Conservation (phyloP, 208 protist species). For the Blechomonas ayalai region DNA sequence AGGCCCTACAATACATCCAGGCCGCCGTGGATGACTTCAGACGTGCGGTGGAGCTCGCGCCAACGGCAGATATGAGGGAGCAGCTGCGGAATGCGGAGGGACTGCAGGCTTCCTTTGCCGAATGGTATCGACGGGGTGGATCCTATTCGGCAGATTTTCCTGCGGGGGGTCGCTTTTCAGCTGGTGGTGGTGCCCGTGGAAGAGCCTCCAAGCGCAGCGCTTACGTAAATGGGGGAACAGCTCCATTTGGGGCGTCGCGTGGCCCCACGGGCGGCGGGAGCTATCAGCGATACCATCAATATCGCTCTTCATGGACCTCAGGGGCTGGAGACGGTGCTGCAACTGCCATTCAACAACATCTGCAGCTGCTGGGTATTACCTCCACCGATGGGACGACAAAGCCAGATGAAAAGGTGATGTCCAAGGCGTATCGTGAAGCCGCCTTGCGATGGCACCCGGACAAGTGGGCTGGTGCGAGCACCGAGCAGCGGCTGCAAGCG, state of each 20-base stretch:
- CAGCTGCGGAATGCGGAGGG: slow-evolving; percentile 19
- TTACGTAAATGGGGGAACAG: too few relatives aligned
- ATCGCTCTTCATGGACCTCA: not conserved
- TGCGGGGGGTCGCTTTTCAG: too few relatives aligned
- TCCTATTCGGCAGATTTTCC: too few relatives aligned
- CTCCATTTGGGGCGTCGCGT: too few relatives aligned
- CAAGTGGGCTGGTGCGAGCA: slow-evolving; percentile 57
- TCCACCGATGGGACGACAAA: slow-evolving; percentile 1
- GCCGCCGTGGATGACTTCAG: slow-evolving; percentile 50
- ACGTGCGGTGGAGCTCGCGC: slow-evolving; percentile 23
- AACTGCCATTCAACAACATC: slow-evolving; percentile 2
- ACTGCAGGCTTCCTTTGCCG: too few relatives aligned
- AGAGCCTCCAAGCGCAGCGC: too few relatives aligned
- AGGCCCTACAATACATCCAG: slow-evolving; percentile 29
- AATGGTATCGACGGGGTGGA: too few relatives aligned
- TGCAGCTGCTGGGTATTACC: slow-evolving; percentile 22
- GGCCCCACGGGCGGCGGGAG: too few relatives aligned
- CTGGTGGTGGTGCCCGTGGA: not conserved
- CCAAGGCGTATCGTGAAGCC: slow-evolving; percentile 77
- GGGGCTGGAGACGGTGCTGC: not conserved
- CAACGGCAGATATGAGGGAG: slow-evolving; percentile 19
- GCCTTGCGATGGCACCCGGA: slow-evolving; percentile 88
- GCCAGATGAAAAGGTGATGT: slow-evolving; percentile 40
- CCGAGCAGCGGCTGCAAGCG: slow-evolving; percentile 38
- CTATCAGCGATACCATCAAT: not conserved